A percentile compares a stretch with the other conserved stretches of the same genome.
Evolutionary conservation across 2,329 filamentous ascomycete genomes (phyloP).

Genomic region (Rhynchosporium agropyri): DNA sequence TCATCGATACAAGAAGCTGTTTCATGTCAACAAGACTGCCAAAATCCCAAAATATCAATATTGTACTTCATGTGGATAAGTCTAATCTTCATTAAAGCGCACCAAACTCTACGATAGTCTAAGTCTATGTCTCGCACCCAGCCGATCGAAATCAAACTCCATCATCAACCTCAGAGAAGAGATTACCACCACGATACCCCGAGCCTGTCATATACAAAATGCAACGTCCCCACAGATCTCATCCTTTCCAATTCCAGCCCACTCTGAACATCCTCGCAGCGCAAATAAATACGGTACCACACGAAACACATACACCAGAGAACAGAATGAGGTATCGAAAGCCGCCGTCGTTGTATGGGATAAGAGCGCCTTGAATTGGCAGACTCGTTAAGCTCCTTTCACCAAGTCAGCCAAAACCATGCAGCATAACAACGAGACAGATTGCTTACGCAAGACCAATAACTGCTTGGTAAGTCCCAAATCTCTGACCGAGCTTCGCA

Average conservation of each 20-base stretch:
- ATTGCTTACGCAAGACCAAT: slow-evolving; percentile 56
- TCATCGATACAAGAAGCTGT: too few relatives aligned
- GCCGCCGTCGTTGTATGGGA: slow-evolving; percentile 51
- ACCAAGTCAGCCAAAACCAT: slow-evolving; percentile 53
- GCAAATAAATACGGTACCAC: slow-evolving; percentile 45
- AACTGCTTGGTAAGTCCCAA: slow-evolving; percentile 39
- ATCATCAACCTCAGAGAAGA: too few relatives aligned
- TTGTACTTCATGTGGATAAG: too few relatives aligned
- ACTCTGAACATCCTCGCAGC: slow-evolving; percentile 24
- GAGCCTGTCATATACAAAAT: too few relatives aligned
- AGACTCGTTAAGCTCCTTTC: slow-evolving; percentile 62
- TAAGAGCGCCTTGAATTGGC: slow-evolving; percentile 66
- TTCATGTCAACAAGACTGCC: too few relatives aligned
- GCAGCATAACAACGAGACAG: too few relatives aligned
- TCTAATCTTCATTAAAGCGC: too few relatives aligned
- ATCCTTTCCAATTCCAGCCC: slow-evolving; percentile 13
- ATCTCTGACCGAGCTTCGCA: slow-evolving; percentile 41
- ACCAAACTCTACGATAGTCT: too few relatives aligned
- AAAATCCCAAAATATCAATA: too few relatives aligned
- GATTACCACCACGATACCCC: too few relatives aligned
- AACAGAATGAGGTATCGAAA: slow-evolving; percentile 58
- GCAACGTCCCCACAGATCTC: background rate
- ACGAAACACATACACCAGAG: slow-evolving; percentile 54
- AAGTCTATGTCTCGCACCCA: too few relatives aligned
- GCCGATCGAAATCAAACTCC: too few relatives aligned